Evolutionary conservation across 805 yeast species (phyloP).

Genomic region (Yarrowia sp.): DNA sequence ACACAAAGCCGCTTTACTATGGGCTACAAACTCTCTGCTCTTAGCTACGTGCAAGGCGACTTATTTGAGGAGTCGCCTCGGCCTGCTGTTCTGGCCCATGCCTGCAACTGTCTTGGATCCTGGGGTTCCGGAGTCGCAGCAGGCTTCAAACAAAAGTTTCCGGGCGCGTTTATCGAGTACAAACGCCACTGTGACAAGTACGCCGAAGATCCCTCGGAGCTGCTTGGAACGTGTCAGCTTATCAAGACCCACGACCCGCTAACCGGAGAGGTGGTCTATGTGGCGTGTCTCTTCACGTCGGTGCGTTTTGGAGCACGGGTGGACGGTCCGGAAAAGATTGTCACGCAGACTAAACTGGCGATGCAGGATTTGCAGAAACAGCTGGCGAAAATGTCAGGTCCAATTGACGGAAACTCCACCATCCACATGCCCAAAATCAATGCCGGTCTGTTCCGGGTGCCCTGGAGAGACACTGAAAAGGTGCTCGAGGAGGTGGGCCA

Average conservation of each 20-base stretch:
- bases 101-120: conserved; percentile 76
- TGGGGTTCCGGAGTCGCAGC: conserved; percentile 89
- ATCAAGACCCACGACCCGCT: conserved; percentile 51
- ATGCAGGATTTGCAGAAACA: conserved; percentile 56
- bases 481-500: conserved; percentile 53
- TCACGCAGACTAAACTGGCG: conserved; percentile 58
- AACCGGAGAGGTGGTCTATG: conserved; percentile 43
- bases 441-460: conserved; percentile 78
- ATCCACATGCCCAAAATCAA: conserved; percentile 78
- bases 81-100: conserved; percentile 67
- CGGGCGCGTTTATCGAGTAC: conserved; percentile 61
- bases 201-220: conserved; percentile 44
- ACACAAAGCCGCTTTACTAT: neutral
- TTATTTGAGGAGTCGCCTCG: conserved; percentile 53
- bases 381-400: conserved; percentile 43
- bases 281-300: conserved; percentile 79
- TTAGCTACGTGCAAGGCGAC: conserved; percentile 61
- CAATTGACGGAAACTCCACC: conserved; percentile 42
- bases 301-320: conserved; percentile 56
- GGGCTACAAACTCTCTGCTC: conserved; percentile 22
- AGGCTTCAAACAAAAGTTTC: conserved; percentile 61
- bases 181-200: conserved; percentile 52
- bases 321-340: conserved; percentile 55
- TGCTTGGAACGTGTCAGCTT: conserved; percentile 63
- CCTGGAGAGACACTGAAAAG: conserved; percentile 74